Conservation (phyloP, 2,329 filamentous ascomycete genomes). For the Diaporthe sp. region DNA sequence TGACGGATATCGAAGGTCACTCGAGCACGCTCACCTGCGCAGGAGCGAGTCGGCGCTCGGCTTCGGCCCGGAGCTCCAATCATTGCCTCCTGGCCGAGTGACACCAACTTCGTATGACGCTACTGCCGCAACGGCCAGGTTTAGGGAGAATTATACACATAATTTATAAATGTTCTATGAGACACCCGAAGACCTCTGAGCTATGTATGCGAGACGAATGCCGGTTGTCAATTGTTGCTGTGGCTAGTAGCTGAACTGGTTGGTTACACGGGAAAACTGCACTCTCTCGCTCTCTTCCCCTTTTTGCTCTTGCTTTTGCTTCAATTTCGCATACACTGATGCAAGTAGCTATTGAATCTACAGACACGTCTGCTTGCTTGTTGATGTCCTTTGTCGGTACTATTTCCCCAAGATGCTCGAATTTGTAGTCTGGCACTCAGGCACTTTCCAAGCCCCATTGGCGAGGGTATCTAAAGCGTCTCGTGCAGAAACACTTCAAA, state of each 20-base stretch:
- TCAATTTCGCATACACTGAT: too few relatives aligned
- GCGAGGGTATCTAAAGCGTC: too few relatives aligned
- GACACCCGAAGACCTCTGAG: background rate
- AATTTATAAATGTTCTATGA: rapidly evolving
- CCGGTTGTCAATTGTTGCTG: too few relatives aligned
- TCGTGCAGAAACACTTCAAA: too few relatives aligned
- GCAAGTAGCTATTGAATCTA: too few relatives aligned
- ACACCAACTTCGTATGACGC: background rate
- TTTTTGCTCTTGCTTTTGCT: too few relatives aligned
- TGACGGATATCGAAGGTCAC: background rate
- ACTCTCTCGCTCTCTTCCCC: too few relatives aligned
- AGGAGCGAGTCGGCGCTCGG: slow-evolving; percentile 24
- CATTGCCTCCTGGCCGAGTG: background rate
- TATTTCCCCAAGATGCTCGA: too few relatives aligned
- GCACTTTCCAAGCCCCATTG: too few relatives aligned
- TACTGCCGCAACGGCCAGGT: background rate
- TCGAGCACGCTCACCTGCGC: slow-evolving; percentile 13
- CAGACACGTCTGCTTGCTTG: too few relatives aligned
- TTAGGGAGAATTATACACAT: rapidly evolving
- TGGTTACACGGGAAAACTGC: background rate
- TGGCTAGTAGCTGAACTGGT: rapidly evolving
- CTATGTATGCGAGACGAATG: background rate
- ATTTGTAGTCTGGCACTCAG: too few relatives aligned
- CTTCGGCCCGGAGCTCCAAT: slow-evolving; percentile 6
- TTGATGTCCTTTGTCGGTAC: too few relatives aligned